phyloP scores from a whole-genome alignment of 2,329 filamentous ascomycete genomes.

The Diplodia mutila region DNA sequence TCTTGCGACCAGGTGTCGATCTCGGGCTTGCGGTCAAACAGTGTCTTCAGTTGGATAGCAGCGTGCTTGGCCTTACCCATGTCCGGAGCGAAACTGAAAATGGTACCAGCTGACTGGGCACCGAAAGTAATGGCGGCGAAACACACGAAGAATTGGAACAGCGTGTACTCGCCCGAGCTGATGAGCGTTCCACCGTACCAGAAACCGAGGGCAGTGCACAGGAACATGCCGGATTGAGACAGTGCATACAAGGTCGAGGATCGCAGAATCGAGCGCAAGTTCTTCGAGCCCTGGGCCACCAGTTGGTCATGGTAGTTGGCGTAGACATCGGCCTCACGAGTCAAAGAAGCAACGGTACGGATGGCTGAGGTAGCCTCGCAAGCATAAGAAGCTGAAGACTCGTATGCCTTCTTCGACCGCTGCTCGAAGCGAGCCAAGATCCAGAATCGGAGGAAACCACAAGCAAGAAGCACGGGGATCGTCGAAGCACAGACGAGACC shows the following conservation, averaged over 20 bases:
- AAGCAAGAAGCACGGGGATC: slow-evolving; percentile 75
- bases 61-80: slow-evolving; percentile 92
- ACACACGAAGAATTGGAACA: slow-evolving; percentile 91
- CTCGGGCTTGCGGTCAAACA: slow-evolving; percentile 77
- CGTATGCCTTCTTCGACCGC: slow-evolving; percentile 78
- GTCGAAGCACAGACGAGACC: slow-evolving; percentile 79
- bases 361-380: slow-evolving; percentile 94
- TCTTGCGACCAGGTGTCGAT: slow-evolving; percentile 81
- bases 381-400: slow-evolving; percentile 80
- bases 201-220: slow-evolving; percentile 79
- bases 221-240: slow-evolving; percentile 81
- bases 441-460: slow-evolving; percentile 87
- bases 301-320: slow-evolving; percentile 70
- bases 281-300: slow-evolving; percentile 66
- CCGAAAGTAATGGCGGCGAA: slow-evolving; percentile 89
- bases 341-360: slow-evolving; percentile 88
- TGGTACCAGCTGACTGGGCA: slow-evolving; percentile 85
- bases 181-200: slow-evolving; percentile 88
- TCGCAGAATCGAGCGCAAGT: slow-evolving; percentile 73
- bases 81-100: slow-evolving; percentile 88
- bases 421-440: slow-evolving; percentile 79
- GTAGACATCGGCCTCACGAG: slow-evolving; percentile 81
- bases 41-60: slow-evolving; percentile 72
- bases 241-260: slow-evolving; percentile 80
- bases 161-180: slow-evolving; percentile 67